These are phyloP conservation scores for Lactarius vividus DNA, from an alignment of 768 basidiomycete genomes.

Conservation along the genomic window DNA sequence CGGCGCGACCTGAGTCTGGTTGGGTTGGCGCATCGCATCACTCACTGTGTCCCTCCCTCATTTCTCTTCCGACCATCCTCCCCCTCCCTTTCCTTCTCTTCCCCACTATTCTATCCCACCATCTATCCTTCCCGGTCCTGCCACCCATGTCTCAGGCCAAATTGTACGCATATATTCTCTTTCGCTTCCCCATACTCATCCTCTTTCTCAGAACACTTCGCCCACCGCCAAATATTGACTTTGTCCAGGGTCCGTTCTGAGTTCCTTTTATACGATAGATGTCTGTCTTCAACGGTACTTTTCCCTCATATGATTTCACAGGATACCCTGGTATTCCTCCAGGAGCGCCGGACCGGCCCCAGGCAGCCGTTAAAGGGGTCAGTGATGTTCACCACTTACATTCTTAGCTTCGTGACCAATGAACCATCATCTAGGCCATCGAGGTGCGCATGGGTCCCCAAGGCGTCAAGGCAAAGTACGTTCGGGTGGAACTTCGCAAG, in stretches of 20 bases:
- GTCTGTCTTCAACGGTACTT: not conserved
- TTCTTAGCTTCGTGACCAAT: conserved; percentile 14
- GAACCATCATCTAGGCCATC: conserved; percentile 56
- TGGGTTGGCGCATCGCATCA: not conserved
- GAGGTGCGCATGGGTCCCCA: conserved; percentile 75
- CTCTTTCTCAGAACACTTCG: conserved; percentile 64
- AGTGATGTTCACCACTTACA: conserved; percentile 32
- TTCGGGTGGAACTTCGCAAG: conserved; percentile 87
- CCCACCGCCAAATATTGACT: conserved; percentile 87
- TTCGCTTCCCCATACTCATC: not conserved
- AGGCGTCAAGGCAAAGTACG: conserved; percentile 88
- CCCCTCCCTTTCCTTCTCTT: not conserved
- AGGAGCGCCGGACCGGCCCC: conserved; percentile 67
- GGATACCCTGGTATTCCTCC: conserved; percentile 90
- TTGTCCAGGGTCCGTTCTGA: conserved; percentile 57
- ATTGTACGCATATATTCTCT: not conserved
- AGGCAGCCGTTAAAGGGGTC: conserved; percentile 85
- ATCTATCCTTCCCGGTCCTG: not conserved
- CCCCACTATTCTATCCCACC: not conserved
- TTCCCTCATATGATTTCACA: conserved; percentile 32
- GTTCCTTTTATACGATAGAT: not conserved
- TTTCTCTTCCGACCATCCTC: not conserved
- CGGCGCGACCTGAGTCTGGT: conserved; percentile 1
- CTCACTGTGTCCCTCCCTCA: not conserved
- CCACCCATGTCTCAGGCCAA: conserved; percentile 20